Evolutionary conservation across 441 rosid genomes (phyloP), one percentile per base, ranked within the genome.

Genomic region (Theobroma grandiflorum): DNA sequence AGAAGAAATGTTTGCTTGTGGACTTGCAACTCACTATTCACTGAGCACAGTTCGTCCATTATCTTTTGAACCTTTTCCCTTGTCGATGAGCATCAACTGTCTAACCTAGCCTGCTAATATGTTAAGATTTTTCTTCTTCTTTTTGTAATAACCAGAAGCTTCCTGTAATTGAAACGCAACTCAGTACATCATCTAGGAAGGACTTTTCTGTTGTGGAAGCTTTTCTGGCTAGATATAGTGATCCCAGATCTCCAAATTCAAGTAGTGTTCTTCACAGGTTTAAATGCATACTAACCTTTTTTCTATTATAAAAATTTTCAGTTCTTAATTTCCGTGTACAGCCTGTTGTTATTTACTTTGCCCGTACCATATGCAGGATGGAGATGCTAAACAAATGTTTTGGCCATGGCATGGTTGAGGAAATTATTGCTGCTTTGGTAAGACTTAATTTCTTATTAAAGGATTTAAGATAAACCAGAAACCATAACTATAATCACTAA

Each of bases 11-110:
- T 58, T 89, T 82, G 93, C 94, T 50, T 93, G 96, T 65, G 92
- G 98, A 47, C 90, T 95, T 77, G 96, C 97, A 6, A 92, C 98
- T 26, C 97, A 95, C 85, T 95, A 87, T 81, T 73, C 89, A 67
- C 83, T 72, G 8, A 86, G 83, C 76, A 83, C 84, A 81, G 97
- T 94, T 82, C 78, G 61, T 78, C 67, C 69, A 50, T 76, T 50
- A 47, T 75, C 37, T 37, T 73, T 66, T 63, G 50, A 35, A 63
- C 52, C 75, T 76, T 82, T 14, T 37, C 65, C 3, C 14, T 35
- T 18, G 47, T 33, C 1, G 18, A 35, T 6, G 38, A 65, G 47
- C 6, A 40, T 18, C 26, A 38, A 40, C 50, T 3, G 2, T 8
- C 50, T 5, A 35, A 18, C 11, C n/a, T 40, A 37, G 49, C 70